phyloP scores from a whole-genome alignment of 208 protist genomes.

The Naegleria gruberi region DNA sequence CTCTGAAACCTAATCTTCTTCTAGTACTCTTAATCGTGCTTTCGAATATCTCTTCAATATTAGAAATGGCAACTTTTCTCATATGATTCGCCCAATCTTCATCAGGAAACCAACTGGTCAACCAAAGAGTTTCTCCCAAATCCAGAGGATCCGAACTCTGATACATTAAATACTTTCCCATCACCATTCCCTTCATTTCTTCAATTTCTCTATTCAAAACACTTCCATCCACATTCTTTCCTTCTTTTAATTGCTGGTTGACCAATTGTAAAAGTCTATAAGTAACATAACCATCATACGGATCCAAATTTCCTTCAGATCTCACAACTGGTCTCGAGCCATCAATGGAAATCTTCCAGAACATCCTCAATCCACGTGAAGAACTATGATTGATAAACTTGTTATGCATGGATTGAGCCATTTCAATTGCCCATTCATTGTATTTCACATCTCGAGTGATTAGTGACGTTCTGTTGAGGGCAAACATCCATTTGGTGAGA shows the following conservation, averaged over 20 bases:
- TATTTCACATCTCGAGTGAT: background rate
- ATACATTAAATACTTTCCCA: background rate
- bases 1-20: background rate
- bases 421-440: background rate
- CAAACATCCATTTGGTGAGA: constrained; percentile 2
- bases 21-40: background rate
- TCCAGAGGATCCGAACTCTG: background rate
- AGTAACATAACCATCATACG: background rate
- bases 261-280: background rate
- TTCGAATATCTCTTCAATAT: background rate
- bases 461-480: background rate
- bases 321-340: background rate
- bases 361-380: background rate
- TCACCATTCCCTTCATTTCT: background rate
- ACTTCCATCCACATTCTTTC: background rate
- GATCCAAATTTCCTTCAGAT: constrained; percentile 4
- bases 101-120: background rate
- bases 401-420: background rate
- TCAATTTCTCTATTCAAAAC: background rate
- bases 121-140: background rate
- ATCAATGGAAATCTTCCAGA: background rate
- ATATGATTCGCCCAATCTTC: background rate
- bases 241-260: background rate
- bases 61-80: background rate
- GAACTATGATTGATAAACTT: background rate